Conservation (phyloP, 139 green algal species). For the Micractinium conductrix region DNA sequence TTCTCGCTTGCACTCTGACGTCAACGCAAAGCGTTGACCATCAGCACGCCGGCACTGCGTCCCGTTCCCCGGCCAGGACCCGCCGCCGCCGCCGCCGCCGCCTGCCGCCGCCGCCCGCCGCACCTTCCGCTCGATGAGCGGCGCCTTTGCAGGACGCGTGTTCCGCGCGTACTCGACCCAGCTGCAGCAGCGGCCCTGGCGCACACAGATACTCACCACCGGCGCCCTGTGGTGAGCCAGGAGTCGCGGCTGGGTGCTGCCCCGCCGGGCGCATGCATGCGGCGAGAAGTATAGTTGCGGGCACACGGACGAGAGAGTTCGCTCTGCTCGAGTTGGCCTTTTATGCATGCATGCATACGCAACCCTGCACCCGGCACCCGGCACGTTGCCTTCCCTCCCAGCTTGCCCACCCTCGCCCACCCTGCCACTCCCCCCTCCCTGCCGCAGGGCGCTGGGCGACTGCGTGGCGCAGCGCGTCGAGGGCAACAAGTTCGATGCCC, state of each 20-base stretch:
- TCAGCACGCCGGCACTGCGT: neutral
- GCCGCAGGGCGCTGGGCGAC: constrained; percentile 40
- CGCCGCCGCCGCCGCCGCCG: neutral
- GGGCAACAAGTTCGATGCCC: neutral
- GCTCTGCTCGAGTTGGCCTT: neutral
- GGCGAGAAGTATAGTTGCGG: too few species aligned
- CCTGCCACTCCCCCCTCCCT: neutral
- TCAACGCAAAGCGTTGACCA: too few species aligned
- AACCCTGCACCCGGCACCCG: neutral
- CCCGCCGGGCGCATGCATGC: neutral
- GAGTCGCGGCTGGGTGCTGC: neutral
- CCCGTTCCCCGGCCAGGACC: neutral
- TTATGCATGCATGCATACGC: too few species aligned
- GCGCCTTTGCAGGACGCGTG: neutral
- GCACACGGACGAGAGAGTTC: too few species aligned
- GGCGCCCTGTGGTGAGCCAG: constrained; percentile 27
- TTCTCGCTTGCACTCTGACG: too few species aligned
- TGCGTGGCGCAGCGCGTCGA: constrained; percentile 41
- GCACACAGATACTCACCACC: constrained; percentile 35
- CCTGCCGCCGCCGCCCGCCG: neutral
- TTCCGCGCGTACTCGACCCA: constrained; percentile 7
- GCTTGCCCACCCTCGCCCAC: too few species aligned
- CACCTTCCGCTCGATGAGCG: neutral
- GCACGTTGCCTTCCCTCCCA: neutral
- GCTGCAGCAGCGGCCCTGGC: constrained; percentile 13